A percentile compares a stretch with the other conserved stretches of the same genome.
These are phyloP conservation scores for Nigrospora sphaerica DNA, from an alignment of 2,329 filamentous ascomycete species.

Conservation along the genomic window DNA sequence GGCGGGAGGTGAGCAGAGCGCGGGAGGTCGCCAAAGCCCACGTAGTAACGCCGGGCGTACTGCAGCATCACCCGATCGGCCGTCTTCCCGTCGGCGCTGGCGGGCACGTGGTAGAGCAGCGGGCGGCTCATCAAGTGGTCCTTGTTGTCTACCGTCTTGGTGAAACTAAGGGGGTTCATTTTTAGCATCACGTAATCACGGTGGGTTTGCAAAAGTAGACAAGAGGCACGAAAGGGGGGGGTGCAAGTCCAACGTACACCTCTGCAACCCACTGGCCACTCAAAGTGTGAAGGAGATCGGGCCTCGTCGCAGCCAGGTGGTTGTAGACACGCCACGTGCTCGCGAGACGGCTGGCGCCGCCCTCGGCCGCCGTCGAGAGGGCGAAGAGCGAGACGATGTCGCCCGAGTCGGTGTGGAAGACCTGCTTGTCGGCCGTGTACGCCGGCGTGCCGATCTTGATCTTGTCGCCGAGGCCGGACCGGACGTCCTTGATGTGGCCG, in stretches of 20 bases:
- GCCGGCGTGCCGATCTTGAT: conserved; percentile 47
- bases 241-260: conserved; percentile 23
- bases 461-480: conserved; percentile 13
- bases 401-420: conserved; percentile 54
- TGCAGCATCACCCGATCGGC: conserved; percentile 53
- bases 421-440: conserved; percentile 54
- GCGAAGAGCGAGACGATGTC: conserved; percentile 54
- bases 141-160: too few relatives aligned
- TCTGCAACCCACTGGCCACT: conserved; percentile 43
- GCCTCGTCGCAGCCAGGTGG: conserved; percentile 48
- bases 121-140: conserved; percentile 40
- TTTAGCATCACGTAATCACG: background rate
- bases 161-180: too few relatives aligned
- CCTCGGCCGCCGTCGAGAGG: conserved; percentile 42
- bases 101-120: conserved; percentile 48
- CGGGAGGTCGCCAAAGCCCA: conserved; percentile 48
- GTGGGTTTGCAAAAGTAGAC: background rate
- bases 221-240: background rate
- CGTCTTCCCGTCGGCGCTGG: conserved; percentile 21
- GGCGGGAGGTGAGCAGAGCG: conserved; percentile 47
- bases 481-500: conserved; percentile 56
- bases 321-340: conserved; percentile 57
- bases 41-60: conserved; percentile 52
- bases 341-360: conserved; percentile 51
- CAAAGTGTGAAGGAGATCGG: conserved; percentile 52